Conservation (phyloP, 306 rosid genomes). For the Fragaria ananassa region DNA sequence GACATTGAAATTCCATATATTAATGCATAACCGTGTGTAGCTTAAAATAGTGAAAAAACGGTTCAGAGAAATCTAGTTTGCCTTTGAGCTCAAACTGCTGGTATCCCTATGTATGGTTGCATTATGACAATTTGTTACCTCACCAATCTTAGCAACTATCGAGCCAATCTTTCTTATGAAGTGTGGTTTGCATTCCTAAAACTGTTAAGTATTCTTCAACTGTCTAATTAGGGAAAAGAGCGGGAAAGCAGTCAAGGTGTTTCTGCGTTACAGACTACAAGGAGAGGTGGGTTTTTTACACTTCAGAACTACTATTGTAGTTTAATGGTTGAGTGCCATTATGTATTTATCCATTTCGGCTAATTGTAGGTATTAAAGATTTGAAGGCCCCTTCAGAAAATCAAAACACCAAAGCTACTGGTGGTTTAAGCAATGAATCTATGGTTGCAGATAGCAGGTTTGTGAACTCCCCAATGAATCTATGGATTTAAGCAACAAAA, state of each 20-base stretch:
- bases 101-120: background rate
- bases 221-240: slow-evolving; percentile 39
- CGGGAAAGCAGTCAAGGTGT: slow-evolving; percentile 37
- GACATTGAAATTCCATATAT: background rate
- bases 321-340: background rate
- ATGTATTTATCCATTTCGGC: slow-evolving; percentile 11
- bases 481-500: background rate
- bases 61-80: background rate
- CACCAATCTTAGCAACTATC: background rate
- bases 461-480: slow-evolving; percentile 17
- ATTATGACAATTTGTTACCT: background rate
- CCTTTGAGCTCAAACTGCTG: background rate
- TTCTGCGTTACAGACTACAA: slow-evolving; percentile 34
- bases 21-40: background rate
- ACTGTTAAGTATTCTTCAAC: background rate
- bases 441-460: slow-evolving; percentile 54
- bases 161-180: background rate
- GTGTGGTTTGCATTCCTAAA: background rate
- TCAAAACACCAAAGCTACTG: slow-evolving; percentile 36
- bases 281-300: slow-evolving; percentile 41
- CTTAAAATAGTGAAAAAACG: background rate
- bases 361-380: slow-evolving; percentile 26
- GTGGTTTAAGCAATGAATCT: slow-evolving; percentile 40
- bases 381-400: slow-evolving; percentile 33
- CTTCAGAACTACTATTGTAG: slow-evolving; percentile 7